Evolutionary conservation across 1,139 yeast species (phyloP), one percentile per base, ranked within the genome.

Genomic region (Geotrichum fermentans): DNA sequence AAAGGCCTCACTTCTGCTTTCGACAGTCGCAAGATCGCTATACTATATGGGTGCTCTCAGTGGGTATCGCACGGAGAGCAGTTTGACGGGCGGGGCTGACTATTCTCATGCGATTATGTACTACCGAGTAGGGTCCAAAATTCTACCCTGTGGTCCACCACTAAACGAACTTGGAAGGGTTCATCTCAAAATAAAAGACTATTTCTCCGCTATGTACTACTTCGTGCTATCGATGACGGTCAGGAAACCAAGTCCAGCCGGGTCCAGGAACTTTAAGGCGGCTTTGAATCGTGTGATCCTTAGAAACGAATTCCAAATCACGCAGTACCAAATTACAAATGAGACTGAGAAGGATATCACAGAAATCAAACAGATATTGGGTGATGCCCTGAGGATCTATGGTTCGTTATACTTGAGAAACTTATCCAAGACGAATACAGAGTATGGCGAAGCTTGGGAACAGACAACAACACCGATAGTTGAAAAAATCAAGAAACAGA

Each of bases 31-130:
- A 6, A 10, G 28, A 6, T 24, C 28, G 8, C 10, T 24, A 10
- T 24, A 10, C 28, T 24, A 24, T 10, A 24, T 24, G 28, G 28
- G 28, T 10, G 10, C n/a, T n/a, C n/a, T 56, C 16, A 35, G 36
- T 5, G 26, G 17, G 18, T 57, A 57, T 32, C 45, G 56, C 11
- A 24, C 36, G 2, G 36, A 30, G 17, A 51, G 55, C 13, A 41
- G 39, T 36, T 29, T 38, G 6, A 21, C 32, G 11, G 40, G 26
- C 6, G 22, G 17, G n/a, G 26, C 26, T n/a, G n/a, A 42, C 16
- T 54, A 51, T 40, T 46, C 46, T 10, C 55, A 57, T 33, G 55
- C 61, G 2, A 36, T 39, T 24, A 48, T 53, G 17, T 58, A 58
- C 45, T 59, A 57, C 47, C 39, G 46, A 2, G 44, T 53, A 0